Evolutionary conservation across 192 early-diverging fungal genomes (phyloP).

Genomic region (Podila clonocystis): DNA sequence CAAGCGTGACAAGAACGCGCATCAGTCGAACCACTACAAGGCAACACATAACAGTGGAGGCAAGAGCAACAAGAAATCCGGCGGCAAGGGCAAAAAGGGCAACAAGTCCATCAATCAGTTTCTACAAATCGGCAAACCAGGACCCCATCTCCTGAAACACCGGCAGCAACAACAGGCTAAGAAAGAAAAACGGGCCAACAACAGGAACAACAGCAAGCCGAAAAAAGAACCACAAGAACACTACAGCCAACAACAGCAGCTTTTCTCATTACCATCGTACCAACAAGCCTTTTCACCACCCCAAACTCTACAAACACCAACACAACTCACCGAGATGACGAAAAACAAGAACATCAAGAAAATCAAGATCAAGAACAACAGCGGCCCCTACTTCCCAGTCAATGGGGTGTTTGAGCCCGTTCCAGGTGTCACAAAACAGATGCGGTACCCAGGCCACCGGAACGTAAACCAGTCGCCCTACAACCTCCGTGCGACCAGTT

Average conservation of each 20-base stretch:
- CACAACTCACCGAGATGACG: not conserved
- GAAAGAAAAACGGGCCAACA: not conserved
- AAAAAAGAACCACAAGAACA: too few species aligned
- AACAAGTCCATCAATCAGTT: conserved; percentile 48
- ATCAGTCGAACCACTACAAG: conserved; percentile 42
- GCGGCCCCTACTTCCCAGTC: not conserved
- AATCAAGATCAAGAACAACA: not conserved
- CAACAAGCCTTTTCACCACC: too few species aligned
- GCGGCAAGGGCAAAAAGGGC: conserved; percentile 25
- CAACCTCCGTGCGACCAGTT: too few species aligned
- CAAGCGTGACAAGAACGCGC: conserved; percentile 29
- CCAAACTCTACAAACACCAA: not conserved
- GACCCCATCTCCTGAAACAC: conserved; percentile 28
- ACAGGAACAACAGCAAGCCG: not conserved
- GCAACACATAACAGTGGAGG: conserved; percentile 16
- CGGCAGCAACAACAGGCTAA: conserved; percentile 4
- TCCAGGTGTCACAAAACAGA: too few species aligned
- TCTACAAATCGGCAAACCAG: conserved; percentile 39
- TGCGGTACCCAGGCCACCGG: too few species aligned
- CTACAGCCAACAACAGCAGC: too few species aligned
- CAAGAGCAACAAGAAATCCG: conserved; percentile 32
- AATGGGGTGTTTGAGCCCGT: too few species aligned
- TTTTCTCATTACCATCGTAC: too few species aligned
- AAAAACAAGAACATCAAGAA: conserved; percentile 1
- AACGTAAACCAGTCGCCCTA: too few species aligned